Evolutionary conservation across 73 alveolate genomes (phyloP).

Genomic region (Durusdinium trenchii): DNA sequence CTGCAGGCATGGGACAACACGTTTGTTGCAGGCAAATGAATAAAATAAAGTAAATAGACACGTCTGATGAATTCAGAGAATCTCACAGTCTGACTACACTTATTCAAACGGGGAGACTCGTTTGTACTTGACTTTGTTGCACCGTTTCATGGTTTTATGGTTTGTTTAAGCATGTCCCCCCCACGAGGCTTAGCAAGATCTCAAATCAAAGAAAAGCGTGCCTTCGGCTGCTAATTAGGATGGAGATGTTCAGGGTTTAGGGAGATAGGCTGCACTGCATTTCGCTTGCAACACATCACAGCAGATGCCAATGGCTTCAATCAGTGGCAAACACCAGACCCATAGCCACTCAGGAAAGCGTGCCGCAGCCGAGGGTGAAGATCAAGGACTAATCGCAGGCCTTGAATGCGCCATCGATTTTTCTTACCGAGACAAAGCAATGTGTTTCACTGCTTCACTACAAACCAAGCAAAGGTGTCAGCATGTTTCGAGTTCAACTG

Average conservation of each 20-base stretch:
- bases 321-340: background rate
- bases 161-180: background rate
- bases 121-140: background rate
- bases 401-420: no score
- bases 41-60: no score
- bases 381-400: slow-evolving; percentile 40
- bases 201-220: slow-evolving; percentile 47
- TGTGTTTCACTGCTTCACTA: no score
- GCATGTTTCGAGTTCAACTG: no score
- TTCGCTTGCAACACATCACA: background rate
- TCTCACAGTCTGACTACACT: no score
- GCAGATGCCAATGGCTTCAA: background rate
- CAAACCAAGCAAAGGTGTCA: no score
- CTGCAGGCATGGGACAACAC: slow-evolving; percentile 17
- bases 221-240: slow-evolving; percentile 1
- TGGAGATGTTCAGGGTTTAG: background rate
- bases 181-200: slow-evolving; percentile 32
- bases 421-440: no score
- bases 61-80: background rate
- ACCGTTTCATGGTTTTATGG: background rate
- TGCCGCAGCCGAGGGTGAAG: slow-evolving; percentile 7
- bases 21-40: no score
- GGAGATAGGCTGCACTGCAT: background rate
- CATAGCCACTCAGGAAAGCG: slow-evolving; percentile 15
- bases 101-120: no score